These are phyloP conservation scores for Vanrija sp. DNA, from an alignment of 1,284 basidiomycete species.

Conservation along the genomic window DNA sequence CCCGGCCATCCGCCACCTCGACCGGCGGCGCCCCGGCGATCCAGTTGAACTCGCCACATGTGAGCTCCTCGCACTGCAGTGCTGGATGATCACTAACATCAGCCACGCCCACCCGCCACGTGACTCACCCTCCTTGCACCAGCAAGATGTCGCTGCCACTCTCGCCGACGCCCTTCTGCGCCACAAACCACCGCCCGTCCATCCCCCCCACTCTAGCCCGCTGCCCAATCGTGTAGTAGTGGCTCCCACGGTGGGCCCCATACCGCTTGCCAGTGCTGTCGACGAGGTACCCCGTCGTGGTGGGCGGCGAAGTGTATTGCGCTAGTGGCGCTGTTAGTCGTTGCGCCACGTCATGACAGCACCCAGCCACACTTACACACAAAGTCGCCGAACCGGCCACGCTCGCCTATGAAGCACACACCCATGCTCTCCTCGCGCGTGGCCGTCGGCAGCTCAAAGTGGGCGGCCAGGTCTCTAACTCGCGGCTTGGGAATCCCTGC, in stretches of 20 bases:
- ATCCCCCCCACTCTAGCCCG: conserved; percentile 64
- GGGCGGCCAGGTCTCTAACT: conserved; percentile 71
- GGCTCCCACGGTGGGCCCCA: conserved; percentile 70
- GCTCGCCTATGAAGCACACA: conserved; percentile 91
- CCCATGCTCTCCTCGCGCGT: conserved; percentile 86
- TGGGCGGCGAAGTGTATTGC: conserved; percentile 67
- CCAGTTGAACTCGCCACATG: conserved; percentile 62
- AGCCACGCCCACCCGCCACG: neutral
- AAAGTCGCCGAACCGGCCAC: conserved; percentile 68
- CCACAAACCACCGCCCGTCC: conserved; percentile 66
- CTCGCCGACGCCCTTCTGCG: conserved; percentile 60
- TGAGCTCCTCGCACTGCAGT: conserved; percentile 56
- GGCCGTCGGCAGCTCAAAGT: conserved; percentile 69
- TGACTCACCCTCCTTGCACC: conserved; percentile 66
- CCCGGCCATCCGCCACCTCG: conserved; percentile 49
- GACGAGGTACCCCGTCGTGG: conserved; percentile 61
- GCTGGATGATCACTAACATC: conserved; percentile 60
- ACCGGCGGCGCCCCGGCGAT: conserved; percentile 60
- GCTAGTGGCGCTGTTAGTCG: conserved; percentile 51
- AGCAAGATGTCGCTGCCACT: conserved; percentile 63
- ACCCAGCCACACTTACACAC: conserved; percentile 55
- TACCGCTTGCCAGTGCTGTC: conserved; percentile 58
- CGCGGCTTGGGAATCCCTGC: conserved; percentile 62
- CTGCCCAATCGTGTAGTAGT: conserved; percentile 86
- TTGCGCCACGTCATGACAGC: neutral